Evolutionary conservation across 2,329 filamentous ascomycete genomes (phyloP).

Genomic region (Trichoderma atrobrunneum): DNA sequence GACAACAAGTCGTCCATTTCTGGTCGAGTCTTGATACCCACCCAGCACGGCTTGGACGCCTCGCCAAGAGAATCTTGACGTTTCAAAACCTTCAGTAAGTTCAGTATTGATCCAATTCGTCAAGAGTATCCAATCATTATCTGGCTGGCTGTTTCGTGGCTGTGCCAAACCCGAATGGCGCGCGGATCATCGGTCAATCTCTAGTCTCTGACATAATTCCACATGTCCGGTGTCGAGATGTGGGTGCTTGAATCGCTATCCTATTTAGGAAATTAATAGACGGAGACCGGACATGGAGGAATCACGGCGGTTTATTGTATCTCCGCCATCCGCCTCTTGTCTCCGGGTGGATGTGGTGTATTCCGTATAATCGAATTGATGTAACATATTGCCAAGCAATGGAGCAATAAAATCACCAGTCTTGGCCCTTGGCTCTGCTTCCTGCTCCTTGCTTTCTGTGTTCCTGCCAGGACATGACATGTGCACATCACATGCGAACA

Average conservation of each 20-base stretch:
- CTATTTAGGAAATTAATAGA: neutral
- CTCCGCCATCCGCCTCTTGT: neutral
- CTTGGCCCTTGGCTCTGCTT: neutral
- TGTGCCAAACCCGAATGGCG: neutral
- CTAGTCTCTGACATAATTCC: constrained; percentile 1
- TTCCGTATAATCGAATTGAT: neutral
- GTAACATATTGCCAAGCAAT: neutral
- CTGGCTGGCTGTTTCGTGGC: neutral
- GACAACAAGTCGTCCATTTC: neutral
- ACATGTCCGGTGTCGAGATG: neutral
- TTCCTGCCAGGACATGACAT: neutral
- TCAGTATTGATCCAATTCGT: neutral
- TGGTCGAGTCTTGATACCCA: neutral
- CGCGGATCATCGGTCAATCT: neutral
- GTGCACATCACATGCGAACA: neutral
- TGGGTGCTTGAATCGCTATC: constrained; percentile 3
- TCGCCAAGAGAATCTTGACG: neutral
- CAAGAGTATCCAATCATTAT: neutral
- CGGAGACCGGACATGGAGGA: neutral
- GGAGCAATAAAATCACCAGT: neutral
- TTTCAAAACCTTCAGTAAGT: neutral
- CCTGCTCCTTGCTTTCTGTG: neutral
- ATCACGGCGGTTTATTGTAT: neutral
- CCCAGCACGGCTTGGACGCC: neutral
- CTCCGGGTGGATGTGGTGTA: neutral